Evolutionary conservation across 2,329 filamentous ascomycete genomes (phyloP), one percentile per base, ranked within the genome.

Genomic region (Fusarium avenaceum): DNA sequence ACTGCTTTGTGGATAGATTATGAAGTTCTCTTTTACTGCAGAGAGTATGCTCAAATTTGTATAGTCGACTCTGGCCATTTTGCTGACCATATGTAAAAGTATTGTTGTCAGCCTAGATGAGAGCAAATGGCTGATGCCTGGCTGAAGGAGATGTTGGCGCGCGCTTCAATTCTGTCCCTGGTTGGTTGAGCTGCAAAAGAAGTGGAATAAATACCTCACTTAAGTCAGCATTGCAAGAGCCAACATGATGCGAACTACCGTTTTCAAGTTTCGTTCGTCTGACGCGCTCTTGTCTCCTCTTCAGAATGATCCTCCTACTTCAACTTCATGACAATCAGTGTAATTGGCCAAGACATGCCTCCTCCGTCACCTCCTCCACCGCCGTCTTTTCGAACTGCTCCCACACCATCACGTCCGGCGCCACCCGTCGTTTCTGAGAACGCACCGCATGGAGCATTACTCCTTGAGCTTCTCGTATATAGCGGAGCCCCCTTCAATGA

Each of bases 1-100:
- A 51, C 71, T 69, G 42, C 28, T 50, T 26, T 63, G 6, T 7
- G 39, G 52, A 15, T 47, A 65, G 20, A 54, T 13, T 5, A 24
- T n/a, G 9, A 35, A 22, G 8, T 5, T n/a, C 14, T 33, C 7
- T 15, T 19, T 30, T 30, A 11, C 28, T 24, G 14, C 5, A 5
- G 13, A 44, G 6, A 17, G 4, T 8, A 14, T 17, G 33, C 33
- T n/a, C 4, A 9, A 1, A 8, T n/a, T 6, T 9, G 33, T 5
- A 9, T 38, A 3, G 3, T n/a, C 9, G 33, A 2, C 7, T 17
- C 3, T 17, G 4, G 33, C 3, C 33, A 17, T 38, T 7, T 8
- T 10, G 33, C 15, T 38, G 15, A n/a, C 10, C 6, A n/a, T 10
- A n/a, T 17, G 17, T 2, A 11, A 11, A 11, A 13, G 28, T 13